Conservation (phyloP, 192 early-diverging fungal species). For the Dispira simplex region DNA sequence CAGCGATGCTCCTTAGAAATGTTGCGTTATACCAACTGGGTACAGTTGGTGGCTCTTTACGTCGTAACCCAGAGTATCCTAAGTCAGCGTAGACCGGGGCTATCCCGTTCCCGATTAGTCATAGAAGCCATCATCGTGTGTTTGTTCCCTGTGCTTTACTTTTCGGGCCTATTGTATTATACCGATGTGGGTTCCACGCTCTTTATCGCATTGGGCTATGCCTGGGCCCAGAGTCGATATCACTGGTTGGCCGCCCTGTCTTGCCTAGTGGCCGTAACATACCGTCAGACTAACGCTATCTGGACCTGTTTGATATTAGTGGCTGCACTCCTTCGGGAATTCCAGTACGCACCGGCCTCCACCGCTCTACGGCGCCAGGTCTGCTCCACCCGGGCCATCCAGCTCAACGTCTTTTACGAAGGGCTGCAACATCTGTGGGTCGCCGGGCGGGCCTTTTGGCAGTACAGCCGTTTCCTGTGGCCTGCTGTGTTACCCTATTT, state of each 20-base stretch:
- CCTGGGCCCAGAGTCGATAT: constrained; percentile 26
- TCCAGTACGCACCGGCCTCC: constrained; percentile 8
- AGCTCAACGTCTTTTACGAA: not conserved
- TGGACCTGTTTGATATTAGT: constrained; percentile 59
- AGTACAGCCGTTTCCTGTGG: not conserved
- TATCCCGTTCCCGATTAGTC: not conserved
- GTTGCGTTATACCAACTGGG: constrained; percentile 50
- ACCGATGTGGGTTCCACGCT: constrained; percentile 79
- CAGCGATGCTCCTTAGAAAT: constrained; percentile 20
- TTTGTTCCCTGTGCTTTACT: constrained; percentile 66
- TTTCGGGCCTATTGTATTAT: constrained; percentile 81
- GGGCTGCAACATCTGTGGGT: not conserved
- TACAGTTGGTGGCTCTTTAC: constrained; percentile 39
- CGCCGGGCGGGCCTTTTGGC: not conserved
- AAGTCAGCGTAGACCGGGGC: constrained; percentile 16
- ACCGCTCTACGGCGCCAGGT: not conserved
- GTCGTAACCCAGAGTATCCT: constrained; percentile 17
- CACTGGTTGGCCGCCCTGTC: constrained; percentile 40
- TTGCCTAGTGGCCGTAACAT: constrained; percentile 36
- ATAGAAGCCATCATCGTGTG: constrained; percentile 31
- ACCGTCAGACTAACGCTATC: constrained; percentile 87
- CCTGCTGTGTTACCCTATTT: constrained; percentile 32
- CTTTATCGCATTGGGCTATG: constrained; percentile 55
- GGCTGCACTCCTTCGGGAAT: constrained; percentile 14
- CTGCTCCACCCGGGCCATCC: not conserved